phyloP scores from a whole-genome alignment of 192 early-diverging fungal species.

The Coemansia sp. region DNA sequence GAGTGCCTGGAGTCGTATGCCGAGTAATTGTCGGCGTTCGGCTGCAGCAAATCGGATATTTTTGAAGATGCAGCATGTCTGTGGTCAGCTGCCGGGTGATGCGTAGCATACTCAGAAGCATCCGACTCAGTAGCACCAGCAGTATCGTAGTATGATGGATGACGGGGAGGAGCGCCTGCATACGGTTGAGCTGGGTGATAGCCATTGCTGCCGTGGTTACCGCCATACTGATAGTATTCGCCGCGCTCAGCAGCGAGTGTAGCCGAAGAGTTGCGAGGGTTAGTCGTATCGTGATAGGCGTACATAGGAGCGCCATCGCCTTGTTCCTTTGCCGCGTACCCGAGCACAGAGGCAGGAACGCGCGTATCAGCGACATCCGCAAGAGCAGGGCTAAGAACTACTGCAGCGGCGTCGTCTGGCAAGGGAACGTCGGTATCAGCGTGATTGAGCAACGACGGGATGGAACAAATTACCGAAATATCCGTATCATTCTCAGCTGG shows the following conservation, averaged over 20 bases:
- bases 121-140: constrained; percentile 3
- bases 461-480: constrained; percentile 31
- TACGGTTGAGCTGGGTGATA: not conserved
- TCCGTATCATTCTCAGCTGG: constrained; percentile 34
- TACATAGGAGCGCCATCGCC: not conserved
- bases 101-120: not conserved
- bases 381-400: not conserved
- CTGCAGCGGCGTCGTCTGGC: constrained; percentile 11
- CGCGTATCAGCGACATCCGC: constrained; percentile 13
- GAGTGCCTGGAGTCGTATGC: constrained; percentile 10
- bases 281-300: constrained; percentile 1
- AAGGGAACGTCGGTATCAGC: constrained; percentile 4
- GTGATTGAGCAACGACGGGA: constrained; percentile 47
- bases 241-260: not conserved
- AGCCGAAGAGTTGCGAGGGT: not conserved
- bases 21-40: not conserved
- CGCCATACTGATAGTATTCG: constrained; percentile 5
- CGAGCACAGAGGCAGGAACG: constrained; percentile 4
- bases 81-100: not conserved
- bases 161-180: not conserved
- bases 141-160: constrained; percentile 2
- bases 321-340: constrained; percentile 2
- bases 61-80: constrained; percentile 5
- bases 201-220: not conserved
- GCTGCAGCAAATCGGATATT: constrained; percentile 16